Conservation (phyloP, 768 basidiomycete species). For the Psilocybe sp. region DNA sequence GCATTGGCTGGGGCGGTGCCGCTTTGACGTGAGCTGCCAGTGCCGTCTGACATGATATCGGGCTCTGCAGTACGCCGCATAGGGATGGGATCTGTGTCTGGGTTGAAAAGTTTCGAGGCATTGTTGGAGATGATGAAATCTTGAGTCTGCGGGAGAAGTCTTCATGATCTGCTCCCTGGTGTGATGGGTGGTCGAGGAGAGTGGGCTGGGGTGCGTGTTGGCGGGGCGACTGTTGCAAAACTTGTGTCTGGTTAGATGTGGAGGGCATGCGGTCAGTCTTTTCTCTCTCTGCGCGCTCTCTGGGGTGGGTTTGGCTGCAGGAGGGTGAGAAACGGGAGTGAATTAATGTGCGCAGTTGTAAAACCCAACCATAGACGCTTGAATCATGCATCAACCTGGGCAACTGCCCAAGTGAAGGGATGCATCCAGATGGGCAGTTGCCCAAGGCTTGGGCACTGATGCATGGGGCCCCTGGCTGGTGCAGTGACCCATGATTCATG, state of each 20-base stretch:
- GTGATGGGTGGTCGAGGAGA: slow-evolving; percentile 33
- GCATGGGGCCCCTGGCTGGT: too few relatives aligned
- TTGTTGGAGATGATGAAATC: slow-evolving; percentile 51
- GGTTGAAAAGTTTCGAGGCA: slow-evolving; percentile 63
- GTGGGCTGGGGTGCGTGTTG: slow-evolving; percentile 21
- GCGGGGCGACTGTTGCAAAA: slow-evolving; percentile 20
- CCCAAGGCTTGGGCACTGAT: too few relatives aligned
- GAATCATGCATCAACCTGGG: too few relatives aligned
- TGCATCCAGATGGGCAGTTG: too few relatives aligned
- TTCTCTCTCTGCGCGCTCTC: slow-evolving; percentile 51
- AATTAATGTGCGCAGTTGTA: too few relatives aligned
- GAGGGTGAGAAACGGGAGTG: slow-evolving; percentile 7
- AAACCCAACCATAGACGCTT: too few relatives aligned
- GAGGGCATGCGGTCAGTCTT: slow-evolving; percentile 36
- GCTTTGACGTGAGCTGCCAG: slow-evolving; percentile 51
- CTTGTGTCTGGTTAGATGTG: slow-evolving; percentile 22
- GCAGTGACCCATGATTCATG: too few relatives aligned
- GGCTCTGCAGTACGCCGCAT: slow-evolving; percentile 62
- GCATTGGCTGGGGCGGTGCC: slow-evolving; percentile 20
- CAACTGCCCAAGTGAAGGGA: too few relatives aligned
- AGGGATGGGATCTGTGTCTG: slow-evolving; percentile 65
- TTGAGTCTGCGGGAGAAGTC: slow-evolving; percentile 73
- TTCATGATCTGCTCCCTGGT: slow-evolving; percentile 58
- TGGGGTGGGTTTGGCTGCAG: slow-evolving; percentile 40
- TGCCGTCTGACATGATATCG: slow-evolving; percentile 60